Evolutionary conservation across 768 basidiomycete genomes (phyloP), one percentile per base, ranked within the genome.

Genomic region (Agaricus blazei): DNA sequence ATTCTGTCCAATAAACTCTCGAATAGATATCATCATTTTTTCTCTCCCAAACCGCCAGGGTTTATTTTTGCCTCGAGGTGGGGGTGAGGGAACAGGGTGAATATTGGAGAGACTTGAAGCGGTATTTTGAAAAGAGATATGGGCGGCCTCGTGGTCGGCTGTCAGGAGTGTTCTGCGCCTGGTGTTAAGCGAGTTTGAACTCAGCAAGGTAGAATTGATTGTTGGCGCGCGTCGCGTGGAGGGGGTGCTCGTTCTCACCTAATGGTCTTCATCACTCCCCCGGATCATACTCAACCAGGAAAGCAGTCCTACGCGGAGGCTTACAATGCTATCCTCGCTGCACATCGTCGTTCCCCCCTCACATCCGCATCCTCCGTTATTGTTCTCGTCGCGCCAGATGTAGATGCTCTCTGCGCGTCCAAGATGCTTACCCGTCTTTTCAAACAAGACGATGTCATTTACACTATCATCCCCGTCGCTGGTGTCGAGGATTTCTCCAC

Each of bases 361-460:
- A 83, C 87, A 11, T 85, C 91, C 3, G 91, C 90, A 1, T 86
- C 90, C 9, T 90, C 91, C 1, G 85, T 94, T 58, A 81, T 90
- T 60, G 79, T 96, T 48, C 83, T 95, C 54, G 92, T 91, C 45
- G 85, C 91, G 2, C 89, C 93, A 9, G 90, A 95, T 65, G 90
- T 94, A 50, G 96, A 99, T 72, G 91, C 91, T 4, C 75, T 98
- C 5, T 94, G 93, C 67, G 93, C 93, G 9, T 86, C 91, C 4
- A 82, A 86, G 44, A 96, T 98, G 83, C 81, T 98, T 44, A 86
- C 88, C 9, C 85, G 87, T 34, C 75, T 99, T 15, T 85, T 99
- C 72, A 88, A 84, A 62, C 91, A 95, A 62, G 97, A 99, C 76
- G 93, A 96, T 62, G 83, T 98, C 41, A 87, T 88, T 68, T 89